Evolutionary conservation across 2,329 filamentous ascomycete species (phyloP).

Genomic region (Ceratocystis huliohia): DNA sequence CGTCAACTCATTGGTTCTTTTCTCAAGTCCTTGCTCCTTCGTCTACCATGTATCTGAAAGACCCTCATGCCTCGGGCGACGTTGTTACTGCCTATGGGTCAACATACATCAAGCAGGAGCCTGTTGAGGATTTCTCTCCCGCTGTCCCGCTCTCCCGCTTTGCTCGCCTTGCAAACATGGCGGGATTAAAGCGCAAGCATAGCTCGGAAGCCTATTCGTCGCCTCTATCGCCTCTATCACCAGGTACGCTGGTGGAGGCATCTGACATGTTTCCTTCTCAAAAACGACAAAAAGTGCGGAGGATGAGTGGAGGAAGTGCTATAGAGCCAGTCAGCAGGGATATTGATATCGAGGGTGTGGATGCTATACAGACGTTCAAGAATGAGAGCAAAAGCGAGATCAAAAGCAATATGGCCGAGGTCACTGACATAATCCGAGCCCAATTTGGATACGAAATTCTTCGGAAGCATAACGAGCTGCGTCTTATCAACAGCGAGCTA

Average conservation of each 20-base stretch:
- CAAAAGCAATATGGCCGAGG: conserved; percentile 7
- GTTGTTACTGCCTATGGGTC: conserved; percentile 11
- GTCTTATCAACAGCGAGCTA: conserved; percentile 88
- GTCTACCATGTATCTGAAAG: conserved; percentile 8
- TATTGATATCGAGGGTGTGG: neutral
- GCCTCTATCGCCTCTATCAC: conserved; percentile 18
- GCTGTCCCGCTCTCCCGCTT: conserved; percentile 4
- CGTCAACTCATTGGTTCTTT: neutral
- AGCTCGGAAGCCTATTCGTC: conserved; percentile 15
- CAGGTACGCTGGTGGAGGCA: conserved; percentile 8
- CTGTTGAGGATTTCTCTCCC: conserved; percentile 12
- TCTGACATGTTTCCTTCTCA: conserved; percentile 15
- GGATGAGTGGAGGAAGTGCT: conserved; percentile 1
- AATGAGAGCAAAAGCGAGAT: neutral
- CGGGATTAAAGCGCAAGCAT: conserved; percentile 19
- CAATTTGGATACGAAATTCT: conserved; percentile 87
- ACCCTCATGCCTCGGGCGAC: neutral
- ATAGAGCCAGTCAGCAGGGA: neutral
- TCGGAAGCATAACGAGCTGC: conserved; percentile 85
- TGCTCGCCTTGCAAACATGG: neutral
- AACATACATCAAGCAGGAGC: conserved; percentile 19
- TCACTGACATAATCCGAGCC: conserved; percentile 47
- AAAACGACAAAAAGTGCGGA: conserved; percentile 15
- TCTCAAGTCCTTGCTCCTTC: conserved; percentile 2
- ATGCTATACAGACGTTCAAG: conserved; percentile 4